phyloP scores from a whole-genome alignment of 495 filamentous ascomycete genomes.

The Corynascus novoguineensis region DNA sequence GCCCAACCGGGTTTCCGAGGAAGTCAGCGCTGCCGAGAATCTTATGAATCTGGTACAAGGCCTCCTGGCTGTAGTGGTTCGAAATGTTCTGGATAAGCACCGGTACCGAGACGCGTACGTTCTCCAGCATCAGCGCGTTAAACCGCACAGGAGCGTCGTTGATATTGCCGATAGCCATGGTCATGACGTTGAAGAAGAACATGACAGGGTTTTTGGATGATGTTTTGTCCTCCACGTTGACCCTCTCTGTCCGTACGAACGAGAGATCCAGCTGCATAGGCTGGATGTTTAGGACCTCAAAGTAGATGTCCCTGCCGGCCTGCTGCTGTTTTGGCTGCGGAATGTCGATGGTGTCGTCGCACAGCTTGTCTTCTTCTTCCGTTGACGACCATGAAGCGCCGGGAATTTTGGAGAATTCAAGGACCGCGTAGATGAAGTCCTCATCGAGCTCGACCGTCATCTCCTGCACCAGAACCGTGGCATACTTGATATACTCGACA shows the following conservation, averaged over 20 bases:
- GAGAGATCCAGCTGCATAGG: conserved; percentile 97
- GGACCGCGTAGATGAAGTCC: conserved; percentile 91
- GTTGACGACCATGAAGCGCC: conserved; percentile 87
- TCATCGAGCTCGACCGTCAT: conserved; percentile 98
- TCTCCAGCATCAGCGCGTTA: conserved; percentile 91
- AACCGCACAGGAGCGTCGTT: conserved; percentile 92
- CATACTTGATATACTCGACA: conserved; percentile 97
- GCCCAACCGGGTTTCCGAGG: conserved; percentile 93
- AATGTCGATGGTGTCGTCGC: conserved; percentile 83
- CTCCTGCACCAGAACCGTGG: conserved; percentile 86
- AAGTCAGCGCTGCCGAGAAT: conserved; percentile 96
- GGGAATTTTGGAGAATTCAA: conserved; percentile 92
- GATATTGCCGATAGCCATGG: conserved; percentile 98
- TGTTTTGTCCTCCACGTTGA: conserved; percentile 92
- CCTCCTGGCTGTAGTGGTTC: conserved; percentile 93
- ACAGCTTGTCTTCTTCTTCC: conserved; percentile 72
- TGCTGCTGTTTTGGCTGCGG: conserved; percentile 85
- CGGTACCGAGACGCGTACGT: conserved; percentile 82
- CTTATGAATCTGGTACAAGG: conserved; percentile 91
- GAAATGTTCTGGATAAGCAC: conserved; percentile 78
- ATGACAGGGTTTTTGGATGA: conserved; percentile 88
- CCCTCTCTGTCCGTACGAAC: conserved; percentile 91
- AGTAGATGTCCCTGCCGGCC: conserved; percentile 87
- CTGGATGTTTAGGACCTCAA: conserved; percentile 92
- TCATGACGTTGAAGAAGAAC: conserved; percentile 97